phyloP scores from a whole-genome alignment of 352 stramenopile species.

The Globisporangium sylvaticum region DNA sequence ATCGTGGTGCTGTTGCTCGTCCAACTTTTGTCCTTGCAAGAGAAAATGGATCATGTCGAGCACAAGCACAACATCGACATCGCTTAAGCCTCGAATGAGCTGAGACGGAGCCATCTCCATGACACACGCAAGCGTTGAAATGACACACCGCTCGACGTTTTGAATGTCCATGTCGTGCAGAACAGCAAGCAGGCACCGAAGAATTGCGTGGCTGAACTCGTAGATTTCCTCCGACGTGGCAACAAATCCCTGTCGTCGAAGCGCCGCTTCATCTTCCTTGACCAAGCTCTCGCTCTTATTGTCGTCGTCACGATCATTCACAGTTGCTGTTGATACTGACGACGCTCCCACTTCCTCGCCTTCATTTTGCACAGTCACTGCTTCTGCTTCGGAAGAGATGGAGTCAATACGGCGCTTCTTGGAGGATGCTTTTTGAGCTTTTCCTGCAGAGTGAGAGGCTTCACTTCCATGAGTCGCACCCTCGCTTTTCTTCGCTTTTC shows the following conservation, averaged over 20 bases:
- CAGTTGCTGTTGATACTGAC: not conserved
- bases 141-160: conserved; percentile 56
- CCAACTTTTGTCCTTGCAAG: conserved; percentile 37
- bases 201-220: conserved; percentile 43
- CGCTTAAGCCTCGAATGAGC: conserved; percentile 42
- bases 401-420: conserved; percentile 33
- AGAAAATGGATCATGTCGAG: conserved; percentile 68
- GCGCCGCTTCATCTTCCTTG: conserved; percentile 15
- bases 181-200: conserved; percentile 43
- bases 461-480: not conserved
- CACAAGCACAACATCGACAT: conserved; percentile 55
- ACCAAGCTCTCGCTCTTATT: not conserved
- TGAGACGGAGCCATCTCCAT: conserved; percentile 71
- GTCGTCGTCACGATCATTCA: too few relatives aligned
- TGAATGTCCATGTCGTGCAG: conserved; percentile 60
- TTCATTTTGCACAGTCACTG: conserved; percentile 13
- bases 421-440: not conserved
- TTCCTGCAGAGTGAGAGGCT: not conserved
- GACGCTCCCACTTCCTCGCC: not conserved
- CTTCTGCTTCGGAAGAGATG: conserved; percentile 31
- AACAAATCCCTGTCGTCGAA: conserved; percentile 20
- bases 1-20: conserved; percentile 2
- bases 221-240: conserved; percentile 37
- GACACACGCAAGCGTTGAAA: conserved; percentile 61
- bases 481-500: not conserved